Evolutionary conservation across 257 asterid genomes (phyloP), one percentile per base, ranked within the genome.

Genomic region (Solanum sejunctum): DNA sequence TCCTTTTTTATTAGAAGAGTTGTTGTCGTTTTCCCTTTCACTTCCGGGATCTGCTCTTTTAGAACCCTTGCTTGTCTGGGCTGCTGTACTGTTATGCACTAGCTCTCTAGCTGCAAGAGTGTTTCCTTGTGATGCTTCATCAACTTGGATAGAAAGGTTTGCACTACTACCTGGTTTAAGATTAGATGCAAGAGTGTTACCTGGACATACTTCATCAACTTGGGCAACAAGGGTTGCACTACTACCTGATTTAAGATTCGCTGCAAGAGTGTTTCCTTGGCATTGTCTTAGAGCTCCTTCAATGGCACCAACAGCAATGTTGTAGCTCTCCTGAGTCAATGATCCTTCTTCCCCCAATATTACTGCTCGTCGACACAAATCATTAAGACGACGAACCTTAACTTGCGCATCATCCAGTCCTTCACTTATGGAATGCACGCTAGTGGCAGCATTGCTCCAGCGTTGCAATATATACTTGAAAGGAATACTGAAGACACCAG

Each of bases 311-410:
- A 91, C 85, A 23, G 99, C 99, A 86, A 89, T 82, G 86, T 75
- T 83, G 84, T 93, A 94, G 90, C 98, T 94, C 85, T 94, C 98
- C 71, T 83, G 91, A 56, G 99, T 92, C 72, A 94, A 86, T 2
- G 99, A 96, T 47, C 99, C 99, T 88, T 93, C 99, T 91, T 96
- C 99, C 56, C 98, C 99, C 89, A 94, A 90, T 89, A 94, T 90
- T 89, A 96, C 89, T 85, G 98, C 98, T 75, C 98, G 90, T 51
- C 96, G 89, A 83, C 98, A 96, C 51, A 96, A 93, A 86, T 96
- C 98, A 85, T 96, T 94, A 88, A 90, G 93, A 15, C 96, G 93
- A 57, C 97, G 96, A 57, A 96, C 93, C 91, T 92, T 96, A 84
- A 92, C 85, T 89, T 93, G 98, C 83, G 93, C 95, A 85, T 94